A percentile compares a stretch with the other conserved stretches of the same genome.
Evolutionary conservation across 2,329 filamentous ascomycete genomes (phyloP).

Genomic region (Verticillium alfalfae): DNA sequence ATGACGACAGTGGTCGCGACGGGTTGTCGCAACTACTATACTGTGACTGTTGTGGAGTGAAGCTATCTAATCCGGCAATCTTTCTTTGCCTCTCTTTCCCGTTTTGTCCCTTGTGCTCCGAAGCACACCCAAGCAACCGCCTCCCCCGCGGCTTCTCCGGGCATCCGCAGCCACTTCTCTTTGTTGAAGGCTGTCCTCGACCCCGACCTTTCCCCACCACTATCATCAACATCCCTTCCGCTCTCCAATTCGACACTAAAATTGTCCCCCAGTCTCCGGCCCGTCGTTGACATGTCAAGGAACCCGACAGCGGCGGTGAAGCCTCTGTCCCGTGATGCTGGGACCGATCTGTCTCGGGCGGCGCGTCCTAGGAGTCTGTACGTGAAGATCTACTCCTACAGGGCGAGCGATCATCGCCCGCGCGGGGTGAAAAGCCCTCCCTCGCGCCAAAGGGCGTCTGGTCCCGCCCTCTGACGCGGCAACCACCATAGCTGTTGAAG

Average conservation of each 20-base stretch:
- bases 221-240: not conserved
- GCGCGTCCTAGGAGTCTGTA: not conserved
- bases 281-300: not conserved
- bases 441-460: not conserved
- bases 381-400: not conserved
- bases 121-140: not conserved
- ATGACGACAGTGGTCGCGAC: not conserved
- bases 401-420: too few species aligned
- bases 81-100: not conserved
- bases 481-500: constrained; percentile 11
- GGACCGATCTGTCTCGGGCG: not conserved
- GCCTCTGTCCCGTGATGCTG: not conserved
- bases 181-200: not conserved
- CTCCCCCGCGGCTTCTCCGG: not conserved
- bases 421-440: not conserved
- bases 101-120: not conserved
- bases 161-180: not conserved
- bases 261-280: not conserved
- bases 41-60: not conserved
- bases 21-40: not conserved
- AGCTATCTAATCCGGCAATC: not conserved
- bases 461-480: not conserved
- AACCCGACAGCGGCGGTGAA: not conserved
- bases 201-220: not conserved
- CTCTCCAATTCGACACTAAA: not conserved